Base-by-base conservation (phyloP, 1,139 yeast genomes). In the Geotrichum siamense region DNA sequence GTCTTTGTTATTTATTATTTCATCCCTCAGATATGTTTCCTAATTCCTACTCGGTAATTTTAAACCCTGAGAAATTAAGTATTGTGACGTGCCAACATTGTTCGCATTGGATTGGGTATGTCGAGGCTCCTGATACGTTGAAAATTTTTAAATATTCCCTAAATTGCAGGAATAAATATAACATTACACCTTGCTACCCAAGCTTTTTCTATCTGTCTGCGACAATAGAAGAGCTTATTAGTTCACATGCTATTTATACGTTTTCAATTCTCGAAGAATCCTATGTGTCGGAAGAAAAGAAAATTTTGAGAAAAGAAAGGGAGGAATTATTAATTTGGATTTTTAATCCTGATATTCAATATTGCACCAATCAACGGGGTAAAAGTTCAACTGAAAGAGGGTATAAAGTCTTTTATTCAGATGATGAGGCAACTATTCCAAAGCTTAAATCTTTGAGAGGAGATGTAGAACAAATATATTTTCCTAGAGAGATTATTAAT, bases 101-200 rank as follows among this genome's bases (percentile, higher is more conserved):
- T 52, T 51, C 53, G 1, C 2, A 31, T 1, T 23, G 33, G 2
- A 17, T 74, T 23, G 78, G 80, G 2, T 64, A 59, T n/a, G 31
- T 54, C 3, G 64, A 59, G n/a, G 28, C 43, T 48, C 52, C 54
- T 26, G 49, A 54, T 10, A 55, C 65, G 5, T 57, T 58, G 15
- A 74, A 72, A 52, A 27, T 83, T 0, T 69, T 70, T 62, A 83
- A 82, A 56, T 83, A 94, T 93, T 68, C 69, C 30, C 45, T 82
- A 1, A 46, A 49, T 3, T 53, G 78, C 10, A 16, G 12, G 3
- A 32, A 38, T 20, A 25, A 30, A 5, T 15, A 19, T 4, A 27
- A 10, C 9, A 25, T 33, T 9, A 15, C 26, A 15, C 6, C 28
- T 5, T 32, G 41, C 6, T 41, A 51, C 37, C 54, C 53, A 4